A percentile compares a stretch with the other conserved stretches of the same genome.
Conservation (phyloP, 805 yeast genomes). For the Ogataea allantospora region DNA sequence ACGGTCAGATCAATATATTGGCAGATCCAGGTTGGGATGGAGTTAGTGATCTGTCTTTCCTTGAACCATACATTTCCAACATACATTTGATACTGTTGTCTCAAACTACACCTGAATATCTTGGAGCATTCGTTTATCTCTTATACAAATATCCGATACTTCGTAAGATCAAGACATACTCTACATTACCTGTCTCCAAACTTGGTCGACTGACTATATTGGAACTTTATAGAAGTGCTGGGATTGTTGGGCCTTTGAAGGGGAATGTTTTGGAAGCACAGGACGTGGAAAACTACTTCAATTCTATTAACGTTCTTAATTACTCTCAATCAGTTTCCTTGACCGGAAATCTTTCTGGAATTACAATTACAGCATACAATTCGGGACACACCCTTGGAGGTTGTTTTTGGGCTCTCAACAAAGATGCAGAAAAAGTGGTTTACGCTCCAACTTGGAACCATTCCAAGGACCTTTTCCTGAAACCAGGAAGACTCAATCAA, state of each 20-base stretch:
- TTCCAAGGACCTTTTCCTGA: constrained; percentile 79
- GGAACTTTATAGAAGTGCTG: constrained; percentile 73
- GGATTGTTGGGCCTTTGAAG: constrained; percentile 70
- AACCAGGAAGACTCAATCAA: constrained; percentile 60
- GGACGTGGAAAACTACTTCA: constrained; percentile 81
- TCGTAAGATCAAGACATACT: constrained; percentile 68
- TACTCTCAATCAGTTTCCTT: constrained; percentile 73
- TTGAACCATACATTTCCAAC: constrained; percentile 43
- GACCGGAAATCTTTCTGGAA: constrained; percentile 56
- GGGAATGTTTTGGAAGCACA: constrained; percentile 57
- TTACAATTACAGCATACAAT: constrained; percentile 74
- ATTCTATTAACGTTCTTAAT: constrained; percentile 64
- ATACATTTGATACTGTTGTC: constrained; percentile 77
- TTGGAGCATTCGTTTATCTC: constrained; percentile 76
- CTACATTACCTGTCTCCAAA: constrained; percentile 87
- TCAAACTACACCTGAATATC: constrained; percentile 75
- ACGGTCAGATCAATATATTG: constrained; percentile 49
- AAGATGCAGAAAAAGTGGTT: constrained; percentile 74
- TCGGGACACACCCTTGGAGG: constrained; percentile 96
- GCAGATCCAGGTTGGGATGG: constrained; percentile 83
- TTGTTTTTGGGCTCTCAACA: constrained; percentile 76
- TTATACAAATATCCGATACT: constrained; percentile 59
- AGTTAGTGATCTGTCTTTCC: constrained; percentile 37
- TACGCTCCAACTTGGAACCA: constrained; percentile 96
- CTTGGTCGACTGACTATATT: constrained; percentile 82